Conservation (phyloP, 495 filamentous ascomycete species). For the Beverwykella pulmonaria region DNA sequence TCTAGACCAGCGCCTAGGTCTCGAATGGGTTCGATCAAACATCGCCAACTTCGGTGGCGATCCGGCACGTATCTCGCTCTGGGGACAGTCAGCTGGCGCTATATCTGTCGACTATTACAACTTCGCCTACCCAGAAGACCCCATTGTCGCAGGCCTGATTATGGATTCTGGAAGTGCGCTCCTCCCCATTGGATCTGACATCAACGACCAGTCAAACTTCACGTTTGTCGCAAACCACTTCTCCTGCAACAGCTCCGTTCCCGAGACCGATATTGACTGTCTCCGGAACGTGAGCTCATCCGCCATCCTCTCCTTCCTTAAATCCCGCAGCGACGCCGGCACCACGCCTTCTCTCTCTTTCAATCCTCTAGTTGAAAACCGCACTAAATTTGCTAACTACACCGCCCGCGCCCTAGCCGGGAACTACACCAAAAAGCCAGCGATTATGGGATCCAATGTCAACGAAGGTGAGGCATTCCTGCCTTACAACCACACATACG, state of each 20-base stretch:
- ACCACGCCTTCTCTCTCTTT: slow-evolving; percentile 21
- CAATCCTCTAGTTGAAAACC: slow-evolving; percentile 23
- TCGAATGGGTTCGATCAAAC: slow-evolving; percentile 43
- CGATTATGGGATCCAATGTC: slow-evolving; percentile 36
- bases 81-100: slow-evolving; percentile 56
- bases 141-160: slow-evolving; percentile 51
- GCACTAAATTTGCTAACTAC: slow-evolving; percentile 33
- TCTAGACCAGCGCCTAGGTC: slow-evolving; percentile 63
- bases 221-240: slow-evolving; percentile 45
- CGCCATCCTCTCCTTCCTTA: slow-evolving; percentile 19
- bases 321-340: slow-evolving; percentile 14
- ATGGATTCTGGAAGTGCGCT: slow-evolving; percentile 51
- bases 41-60: slow-evolving; percentile 67
- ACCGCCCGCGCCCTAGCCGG: slow-evolving; percentile 31
- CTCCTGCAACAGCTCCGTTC: slow-evolving; percentile 16
- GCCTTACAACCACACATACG: slow-evolving; percentile 26
- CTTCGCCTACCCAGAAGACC: slow-evolving; percentile 53
- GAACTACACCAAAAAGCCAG: slow-evolving; percentile 30
- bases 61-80: slow-evolving; percentile 47
- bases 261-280: slow-evolving; percentile 27
- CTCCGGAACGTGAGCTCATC: slow-evolving; percentile 19
- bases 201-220: slow-evolving; percentile 48
- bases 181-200: slow-evolving; percentile 36
- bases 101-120: slow-evolving; percentile 39
- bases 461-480: slow-evolving; percentile 34